Evolutionary conservation across 352 stramenopile genomes (phyloP), one percentile per base, ranked within the genome.

Genomic region (Peronospora farinosa): DNA sequence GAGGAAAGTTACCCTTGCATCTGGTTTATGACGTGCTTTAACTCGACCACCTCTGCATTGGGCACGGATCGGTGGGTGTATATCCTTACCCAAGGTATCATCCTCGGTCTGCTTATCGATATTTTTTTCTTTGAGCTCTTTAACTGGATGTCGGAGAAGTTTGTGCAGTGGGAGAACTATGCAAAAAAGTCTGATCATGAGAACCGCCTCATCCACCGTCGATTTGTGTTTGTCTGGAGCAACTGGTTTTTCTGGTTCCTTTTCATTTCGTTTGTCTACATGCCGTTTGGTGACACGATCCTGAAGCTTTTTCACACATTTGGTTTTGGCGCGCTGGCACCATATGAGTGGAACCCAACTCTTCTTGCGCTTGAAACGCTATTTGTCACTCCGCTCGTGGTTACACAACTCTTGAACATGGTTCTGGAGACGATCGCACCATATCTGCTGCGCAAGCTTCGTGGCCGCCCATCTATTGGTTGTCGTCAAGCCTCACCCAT

Each of bases 201-300:
- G 54, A 88, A 92, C 62, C 81, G 81, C 1, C 50, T 92, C 25
- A 92, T 92, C 30, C 84, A 92, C 40, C 80, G 84, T 13, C 81
- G 78, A 31, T 95, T 95, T 46, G 78, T 95, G 7, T 95, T 95
- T 43, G 82, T 92, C 30, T 95, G 84, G 84, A 92, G 82, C 59
- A 95, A 95, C 63, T 93, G 84, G 84, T 95, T 95, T 61, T 93
- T 92, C 50, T 95, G 84, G 84, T 95, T 93, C 47, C 56, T 95
- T 3, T 92, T 92, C 43, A 69, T 95, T 15, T 86, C 84, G 19
- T 95, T 95, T 48, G 78, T 95, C n/a, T 95, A 95, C 60, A 33
- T 95, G 47, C 84, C 84, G 19, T 95, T 93, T 55, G 84, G 84
- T 7, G 72, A 79, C 30, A 46, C 60, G 15, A 88, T 93, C 30